Evolutionary conservation across 2,329 filamentous ascomycete genomes (phyloP), one percentile per base, ranked within the genome.

Genomic region (Claviceps quebecensis): DNA sequence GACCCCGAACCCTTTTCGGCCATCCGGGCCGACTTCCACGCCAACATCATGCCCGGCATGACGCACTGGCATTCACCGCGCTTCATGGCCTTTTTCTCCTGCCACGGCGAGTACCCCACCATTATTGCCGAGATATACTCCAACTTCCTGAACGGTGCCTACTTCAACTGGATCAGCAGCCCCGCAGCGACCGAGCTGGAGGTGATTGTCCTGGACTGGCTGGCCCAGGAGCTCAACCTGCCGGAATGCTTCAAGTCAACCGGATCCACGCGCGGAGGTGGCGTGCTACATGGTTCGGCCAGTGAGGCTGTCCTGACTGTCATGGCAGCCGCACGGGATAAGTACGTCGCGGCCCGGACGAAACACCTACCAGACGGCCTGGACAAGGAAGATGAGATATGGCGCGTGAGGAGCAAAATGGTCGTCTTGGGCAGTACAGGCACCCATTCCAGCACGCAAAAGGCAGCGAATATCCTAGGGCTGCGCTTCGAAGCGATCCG

Each of bases 131-230:
- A 97, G 69, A 82, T 97, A 72, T 97, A 95, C 73, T 87, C 82
- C 44, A 83, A 87, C 5, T 85, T 88, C 6, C 90, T 96, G 69
- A 93, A 83, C 13, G 87, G 87, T 16, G 88, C 91, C 1, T 88
- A 88, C 40, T 97, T 97, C 75, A 97, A 97, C 69, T 97, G 91
- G 91, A 82, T 96, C 56, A 96, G 91, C 69, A 89, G 84, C 5
- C 91, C 91, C 0, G 89, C 86, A 6, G 84, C 93, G 17, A 97
- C 91, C 0, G 91, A 97, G 70, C 77, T 97, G 47, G 91, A 97
- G 73, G 95, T 90, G 0, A 77, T 96, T 23, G 84, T 95, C 44
- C 76, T 96, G 65, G 91, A 97, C 68, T 97, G 91, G 90, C 71
- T 96, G 3, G 87, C 84, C 16, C 80, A 84, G 64, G 76, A 88